These are phyloP conservation scores for Primulina huaijiensis DNA, from an alignment of 257 asterid species.

Conservation along the genomic window DNA sequence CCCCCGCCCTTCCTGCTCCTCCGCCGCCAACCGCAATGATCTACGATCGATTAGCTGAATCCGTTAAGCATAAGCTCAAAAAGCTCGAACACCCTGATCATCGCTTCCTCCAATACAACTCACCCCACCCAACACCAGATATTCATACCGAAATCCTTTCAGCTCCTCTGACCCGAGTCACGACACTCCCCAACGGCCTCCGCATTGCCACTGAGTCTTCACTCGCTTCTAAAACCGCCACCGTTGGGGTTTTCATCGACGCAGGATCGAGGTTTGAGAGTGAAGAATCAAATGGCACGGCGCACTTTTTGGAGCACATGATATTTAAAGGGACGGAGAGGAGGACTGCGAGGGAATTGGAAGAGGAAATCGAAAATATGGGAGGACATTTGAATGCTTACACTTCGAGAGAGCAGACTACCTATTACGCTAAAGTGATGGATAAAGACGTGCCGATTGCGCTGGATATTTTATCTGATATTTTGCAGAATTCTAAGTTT, in stretches of 20 bases:
- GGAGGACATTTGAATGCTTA: constrained; percentile 97
- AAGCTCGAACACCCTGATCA: constrained; percentile 63
- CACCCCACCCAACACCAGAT: constrained; percentile 54
- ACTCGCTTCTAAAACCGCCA: constrained; percentile 63
- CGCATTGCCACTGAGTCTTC: constrained; percentile 86
- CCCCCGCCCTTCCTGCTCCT: constrained; percentile 45
- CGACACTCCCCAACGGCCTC: constrained; percentile 82
- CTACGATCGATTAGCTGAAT: constrained; percentile 84
- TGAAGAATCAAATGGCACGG: constrained; percentile 78
- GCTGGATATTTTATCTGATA: constrained; percentile 74
- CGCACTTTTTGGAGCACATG: constrained; percentile 95
- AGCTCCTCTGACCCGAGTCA: constrained; percentile 68
- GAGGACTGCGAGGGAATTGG: constrained; percentile 62
- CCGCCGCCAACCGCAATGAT: constrained; percentile 69
- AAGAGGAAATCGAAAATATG: constrained; percentile 97
- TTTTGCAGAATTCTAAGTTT: constrained; percentile 77
- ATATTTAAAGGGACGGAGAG: constrained; percentile 88
- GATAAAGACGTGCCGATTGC: constrained; percentile 63
- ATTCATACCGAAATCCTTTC: constrained; percentile 72
- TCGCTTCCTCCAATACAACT: constrained; percentile 62
- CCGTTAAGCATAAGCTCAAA: constrained; percentile 55
- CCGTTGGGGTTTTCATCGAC: constrained; percentile 92
- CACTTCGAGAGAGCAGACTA: constrained; percentile 91
- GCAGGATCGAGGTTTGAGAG: constrained; percentile 93
- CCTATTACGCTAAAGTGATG: constrained; percentile 78